Evolutionary conservation across 2,329 filamentous ascomycete genomes (phyloP).

Genomic region (Epichloe scottii): DNA sequence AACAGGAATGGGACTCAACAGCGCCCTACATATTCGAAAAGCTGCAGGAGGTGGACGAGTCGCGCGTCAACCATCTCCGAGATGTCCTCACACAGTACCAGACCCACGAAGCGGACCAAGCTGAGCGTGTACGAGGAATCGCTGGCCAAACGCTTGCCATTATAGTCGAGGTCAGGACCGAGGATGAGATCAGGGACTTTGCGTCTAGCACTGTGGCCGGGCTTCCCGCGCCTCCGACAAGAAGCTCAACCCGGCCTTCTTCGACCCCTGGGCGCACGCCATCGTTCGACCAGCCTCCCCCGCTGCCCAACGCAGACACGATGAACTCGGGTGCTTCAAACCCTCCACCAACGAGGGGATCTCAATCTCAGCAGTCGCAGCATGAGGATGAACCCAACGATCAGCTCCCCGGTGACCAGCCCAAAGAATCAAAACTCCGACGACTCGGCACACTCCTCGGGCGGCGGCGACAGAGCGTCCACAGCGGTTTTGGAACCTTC

Average conservation of each 20-base stretch:
- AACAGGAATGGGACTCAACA: slow-evolving; percentile 82
- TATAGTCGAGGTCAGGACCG: slow-evolving; percentile 75
- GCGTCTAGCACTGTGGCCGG: slow-evolving; percentile 30
- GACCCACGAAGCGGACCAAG: slow-evolving; percentile 81
- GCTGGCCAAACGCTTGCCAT: slow-evolving; percentile 71
- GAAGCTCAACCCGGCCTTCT: slow-evolving; percentile 29
- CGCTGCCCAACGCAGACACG: background rate
- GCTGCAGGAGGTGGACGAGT: slow-evolving; percentile 82
- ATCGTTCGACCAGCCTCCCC: slow-evolving; percentile 5
- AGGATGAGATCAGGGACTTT: slow-evolving; percentile 74
- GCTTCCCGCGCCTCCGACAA: slow-evolving; percentile 23
- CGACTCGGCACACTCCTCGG: slow-evolving; percentile 57
- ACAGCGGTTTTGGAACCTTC: slow-evolving; percentile 46
- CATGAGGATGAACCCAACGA: slow-evolving; percentile 5
- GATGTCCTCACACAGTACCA: slow-evolving; percentile 86
- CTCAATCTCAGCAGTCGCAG: slow-evolving; percentile 3
- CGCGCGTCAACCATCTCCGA: slow-evolving; percentile 74
- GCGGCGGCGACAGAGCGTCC: slow-evolving; percentile 52
- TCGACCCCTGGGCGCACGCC: slow-evolving; percentile 14
- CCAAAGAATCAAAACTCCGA: slow-evolving; percentile 40
- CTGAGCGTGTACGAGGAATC: slow-evolving; percentile 61
- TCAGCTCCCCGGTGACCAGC: slow-evolving; percentile 6
- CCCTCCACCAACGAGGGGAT: slow-evolving; percentile 4
- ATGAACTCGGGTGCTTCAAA: background rate
- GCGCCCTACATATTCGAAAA: slow-evolving; percentile 91